Percentiles rank a stretch among this genome's conserved stretches.
These are phyloP conservation scores for Wickerhamiella lipophila DNA, from an alignment of 805 yeast species.

Conservation along the genomic window DNA sequence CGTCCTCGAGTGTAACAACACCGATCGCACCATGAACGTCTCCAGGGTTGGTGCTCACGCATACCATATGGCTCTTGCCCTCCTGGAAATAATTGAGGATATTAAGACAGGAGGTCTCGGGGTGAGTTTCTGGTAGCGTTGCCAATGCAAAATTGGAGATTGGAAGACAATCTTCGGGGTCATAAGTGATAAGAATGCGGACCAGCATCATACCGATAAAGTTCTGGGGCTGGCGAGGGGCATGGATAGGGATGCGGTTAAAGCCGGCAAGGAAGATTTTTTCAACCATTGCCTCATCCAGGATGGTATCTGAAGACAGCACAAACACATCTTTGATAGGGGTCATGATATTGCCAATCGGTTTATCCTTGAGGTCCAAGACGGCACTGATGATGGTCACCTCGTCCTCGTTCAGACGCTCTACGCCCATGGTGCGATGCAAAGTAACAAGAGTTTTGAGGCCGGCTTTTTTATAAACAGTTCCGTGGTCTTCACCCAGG, in stretches of 20 bases:
- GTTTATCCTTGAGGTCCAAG: slow-evolving; percentile 82
- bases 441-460: slow-evolving; percentile 84
- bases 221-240: slow-evolving; percentile 78
- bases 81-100: slow-evolving; percentile 93
- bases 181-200: slow-evolving; percentile 83
- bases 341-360: slow-evolving; percentile 80
- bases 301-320: slow-evolving; percentile 65
- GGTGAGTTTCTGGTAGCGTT: slow-evolving; percentile 86
- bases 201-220: slow-evolving; percentile 93
- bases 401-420: slow-evolving; percentile 84
- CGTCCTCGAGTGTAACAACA: slow-evolving; percentile 87
- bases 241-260: slow-evolving; percentile 85
- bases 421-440: slow-evolving; percentile 91
- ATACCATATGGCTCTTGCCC: slow-evolving; percentile 95
- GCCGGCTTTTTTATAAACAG: slow-evolving; percentile 83
- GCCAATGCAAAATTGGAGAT: slow-evolving; percentile 91
- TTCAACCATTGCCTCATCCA: slow-evolving; percentile 76
- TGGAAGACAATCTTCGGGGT: slow-evolving; percentile 90
- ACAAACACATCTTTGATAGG: slow-evolving; percentile 85
- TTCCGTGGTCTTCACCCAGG: slow-evolving; percentile 93
- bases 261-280: slow-evolving; percentile 89
- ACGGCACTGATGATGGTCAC: slow-evolving; percentile 93
- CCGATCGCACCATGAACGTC: slow-evolving; percentile 72
- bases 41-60: slow-evolving; percentile 80
- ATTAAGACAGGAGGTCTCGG: slow-evolving; percentile 84